phyloP scores from a whole-genome alignment of 345 rosid genomes.

The Balakata baccata region DNA sequence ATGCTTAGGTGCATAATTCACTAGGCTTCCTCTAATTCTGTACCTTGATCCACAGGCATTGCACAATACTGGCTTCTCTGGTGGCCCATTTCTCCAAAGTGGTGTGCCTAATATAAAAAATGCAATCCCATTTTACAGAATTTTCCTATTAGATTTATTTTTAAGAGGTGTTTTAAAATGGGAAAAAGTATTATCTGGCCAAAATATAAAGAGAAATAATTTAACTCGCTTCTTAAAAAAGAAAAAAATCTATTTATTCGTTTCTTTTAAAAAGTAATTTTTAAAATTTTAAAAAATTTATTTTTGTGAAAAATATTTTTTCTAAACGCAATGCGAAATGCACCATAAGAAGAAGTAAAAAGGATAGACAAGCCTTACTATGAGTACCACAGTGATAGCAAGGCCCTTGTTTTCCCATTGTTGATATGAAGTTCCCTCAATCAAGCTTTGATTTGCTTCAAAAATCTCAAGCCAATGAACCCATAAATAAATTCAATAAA shows the following conservation, averaged over 20 bases:
- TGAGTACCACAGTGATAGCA: constrained; percentile 14
- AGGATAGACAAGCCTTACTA: constrained; percentile 7
- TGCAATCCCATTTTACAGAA: no score
- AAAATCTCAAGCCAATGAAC: not conserved
- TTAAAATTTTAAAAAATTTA: no score
- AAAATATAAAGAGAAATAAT: no score
- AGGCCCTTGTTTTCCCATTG: constrained; percentile 17
- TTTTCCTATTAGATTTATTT: no score
- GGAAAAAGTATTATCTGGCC: no score
- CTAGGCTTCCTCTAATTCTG: constrained; percentile 45
- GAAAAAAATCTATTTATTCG: no score
- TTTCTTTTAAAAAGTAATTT: no score
- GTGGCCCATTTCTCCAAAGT: constrained; percentile 65
- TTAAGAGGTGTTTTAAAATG: no score
- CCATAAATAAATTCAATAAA: not conserved
- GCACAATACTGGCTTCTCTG: constrained; percentile 64
- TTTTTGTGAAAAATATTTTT: no score
- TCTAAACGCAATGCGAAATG: no score
- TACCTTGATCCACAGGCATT: constrained; percentile 75
- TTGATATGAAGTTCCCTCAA: not conserved
- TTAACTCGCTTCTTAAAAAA: no score
- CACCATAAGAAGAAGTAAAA: not conserved
- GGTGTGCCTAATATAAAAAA: constrained; percentile 42
- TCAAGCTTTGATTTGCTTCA: not conserved
- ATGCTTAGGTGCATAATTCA: constrained; percentile 53